Evolutionary conservation across 768 basidiomycete genomes (phyloP), one percentile per base, ranked within the genome.

Genomic region (Tylopilus intermedius): DNA sequence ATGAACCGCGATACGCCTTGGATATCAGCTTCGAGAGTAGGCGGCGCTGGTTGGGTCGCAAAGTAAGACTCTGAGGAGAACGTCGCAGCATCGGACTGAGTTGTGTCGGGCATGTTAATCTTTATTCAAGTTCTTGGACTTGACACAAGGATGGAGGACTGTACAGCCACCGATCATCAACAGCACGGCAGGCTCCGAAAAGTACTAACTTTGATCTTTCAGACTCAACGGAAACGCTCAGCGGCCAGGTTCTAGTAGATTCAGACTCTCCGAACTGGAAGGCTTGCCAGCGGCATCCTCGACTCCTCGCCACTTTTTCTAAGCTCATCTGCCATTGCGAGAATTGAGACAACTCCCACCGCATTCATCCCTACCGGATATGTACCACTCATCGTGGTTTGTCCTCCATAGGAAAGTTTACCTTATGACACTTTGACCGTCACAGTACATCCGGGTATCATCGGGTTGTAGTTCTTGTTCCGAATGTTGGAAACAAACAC

Each of bases 41-140:
- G 63, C 1, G 96, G 96, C 8, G 86, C 83, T 15, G 76, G 77
- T 62, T 99, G 94, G 0, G 90, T 92, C 47, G 81, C 83, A 65
- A 96, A 99, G 74, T 97, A 98, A 2, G 78, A 76, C 58, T 94
- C 90, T 24, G 94, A 88, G 14, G 90, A 93, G 73, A 95, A 94
- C 35, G 62, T 64, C 40, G 57, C 49, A 40, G 48, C 49, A 47
- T 54, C 30, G 39, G 58, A 22, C 24, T 55, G 48, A 22, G 48
- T 58, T 27, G 56, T 49, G 53, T 61, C 26, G 5, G 55, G 30
- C 66, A 41, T 49, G 27, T 26, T 37, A 38, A 3, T 38, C n/a
- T 38, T n/a, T 37, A 38, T 38, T 38, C 24, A 24, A 24, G 24
- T 24, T 24, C n/a, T 38, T 18, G 38, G 22, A 39, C 29, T 47